Evolutionary conservation across 306 rosid genomes (phyloP), one percentile per base, ranked within the genome.

Genomic region (Myrica gale): DNA sequence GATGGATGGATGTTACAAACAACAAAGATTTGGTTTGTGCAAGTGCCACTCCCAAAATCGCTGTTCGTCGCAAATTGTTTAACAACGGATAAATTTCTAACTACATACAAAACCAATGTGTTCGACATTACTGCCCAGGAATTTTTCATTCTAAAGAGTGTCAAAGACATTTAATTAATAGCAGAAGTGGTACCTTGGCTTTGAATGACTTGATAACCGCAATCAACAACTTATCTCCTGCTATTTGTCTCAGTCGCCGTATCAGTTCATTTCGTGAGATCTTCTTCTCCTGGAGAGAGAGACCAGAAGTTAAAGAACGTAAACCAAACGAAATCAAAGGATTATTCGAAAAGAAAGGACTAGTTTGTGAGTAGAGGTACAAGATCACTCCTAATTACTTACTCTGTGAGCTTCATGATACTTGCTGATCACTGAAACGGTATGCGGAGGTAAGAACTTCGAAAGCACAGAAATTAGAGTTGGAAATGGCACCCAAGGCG

Each of bases 401-500:
- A 90, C 99, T 46, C 26, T 78, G 78, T 89, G 87, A 11, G 83
- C 86, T 69, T 68, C 86, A 73, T 87, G 90, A 52, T 66, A 71
- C 85, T 90, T 88, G 82, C 76, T 50, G 72, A 95, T 79, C 84
- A 82, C 20, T 9, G 74, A 81, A 70, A 89, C 19, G 10, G 83
- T 58, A 41, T 80, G 58, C 11, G 84, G 74, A 50, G 92, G 96
- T 68, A 95, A 80, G 50, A 76, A 79, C 85, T 81, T 85, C 0
- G 97, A 82, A 32, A 95, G 97, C 56, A 72, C 88, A 5, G 88
- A 77, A 43, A 95, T 85, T 32, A 95, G 76, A 74, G 80, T 12
- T 3, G 96, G 81, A 56, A 95, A 84, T 65, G 97, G 92, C 88
- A 95, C 84, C 97, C 97, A 92, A 12, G 97, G 99, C 0, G 97